Base-by-base conservation (phyloP, 1,284 basidiomycete genomes). In the Omphalotus olearius region DNA sequence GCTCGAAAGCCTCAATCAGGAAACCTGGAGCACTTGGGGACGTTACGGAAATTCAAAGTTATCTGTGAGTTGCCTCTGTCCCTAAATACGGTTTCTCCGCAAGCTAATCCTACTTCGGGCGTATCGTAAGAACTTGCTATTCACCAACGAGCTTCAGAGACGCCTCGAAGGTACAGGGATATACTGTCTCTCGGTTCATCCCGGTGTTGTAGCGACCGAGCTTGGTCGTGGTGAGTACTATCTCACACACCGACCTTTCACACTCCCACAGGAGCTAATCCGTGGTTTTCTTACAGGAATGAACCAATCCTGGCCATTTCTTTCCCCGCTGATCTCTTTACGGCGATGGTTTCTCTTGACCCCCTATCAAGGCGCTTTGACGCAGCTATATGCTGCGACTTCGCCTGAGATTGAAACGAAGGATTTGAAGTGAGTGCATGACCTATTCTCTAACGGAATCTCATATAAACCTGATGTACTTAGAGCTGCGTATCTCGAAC, bases 361-460 rank as follows among this genome's bases (percentile, higher is more conserved):
- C 25, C 14, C 50, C 14, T 33, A 50, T 13, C 47, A 50, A 25
- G 57, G 55, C 13, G 57, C 55, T 28, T 50, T 57, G 10, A 59
- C 57, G 16, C 57, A 59, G 33, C 45, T 59, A 2, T 57, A 53
- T 17, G 57, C 57, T 10, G 57, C 53, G 10, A 59, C 57, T 25
- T 51, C 53, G 14, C 51, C 59, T 0, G 57, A 62, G 36, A 58
- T 52, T 2, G 54, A 45, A 23, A 54, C 51, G 4, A 43, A 59
- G 6, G 55, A 56, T 39, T 58, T 62, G 17, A 60, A 64, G 54
- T 64, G 60, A 43, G 13, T 48, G 26, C 11, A 14, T 35, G 16
- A 20, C 30, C 4, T 25, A 17, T 9, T n/a, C 18, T 11, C 42
- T 23, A n/a, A n/a, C n/a, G n/a, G n/a, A n/a, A n/a, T n/a, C n/a